Evolutionary conservation across 441 rosid genomes (phyloP).

Genomic region (Populus hybrid): DNA sequence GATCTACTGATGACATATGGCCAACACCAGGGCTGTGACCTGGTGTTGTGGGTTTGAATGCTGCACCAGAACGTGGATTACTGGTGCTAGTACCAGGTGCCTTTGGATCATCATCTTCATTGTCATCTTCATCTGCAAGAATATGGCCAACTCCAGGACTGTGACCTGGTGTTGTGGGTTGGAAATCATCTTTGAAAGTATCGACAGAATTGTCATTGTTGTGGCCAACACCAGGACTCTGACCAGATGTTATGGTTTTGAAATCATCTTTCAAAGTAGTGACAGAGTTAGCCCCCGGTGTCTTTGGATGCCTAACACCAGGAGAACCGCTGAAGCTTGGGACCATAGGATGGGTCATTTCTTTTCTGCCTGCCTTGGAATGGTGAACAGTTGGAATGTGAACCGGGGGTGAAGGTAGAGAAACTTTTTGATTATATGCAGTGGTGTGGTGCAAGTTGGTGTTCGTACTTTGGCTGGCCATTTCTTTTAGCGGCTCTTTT

Average conservation of each 20-base stretch:
- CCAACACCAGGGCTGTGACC: constrained; percentile 45
- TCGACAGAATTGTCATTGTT: background rate
- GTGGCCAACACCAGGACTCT: constrained; percentile 37
- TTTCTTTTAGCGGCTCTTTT: background rate
- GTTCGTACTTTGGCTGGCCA: background rate
- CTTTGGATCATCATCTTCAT: background rate
- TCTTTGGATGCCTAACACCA: background rate
- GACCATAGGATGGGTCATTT: background rate
- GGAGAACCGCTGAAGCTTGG: background rate
- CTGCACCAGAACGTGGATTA: background rate
- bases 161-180: constrained; percentile 7
- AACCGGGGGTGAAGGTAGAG: constrained; percentile 28
- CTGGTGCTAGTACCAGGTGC: background rate
- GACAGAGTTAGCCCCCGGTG: background rate
- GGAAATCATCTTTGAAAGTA: constrained; percentile 10
- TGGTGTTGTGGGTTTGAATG: constrained; percentile 20
- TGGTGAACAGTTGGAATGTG: background rate
- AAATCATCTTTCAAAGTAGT: constrained; percentile 11
- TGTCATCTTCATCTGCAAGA: background rate
- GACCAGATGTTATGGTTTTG: constrained; percentile 28
- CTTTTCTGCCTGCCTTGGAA: background rate
- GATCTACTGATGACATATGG: constrained; percentile 1
- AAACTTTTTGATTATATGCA: constrained; percentile 16
- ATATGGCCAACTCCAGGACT: background rate
- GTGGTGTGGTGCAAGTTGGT: constrained; percentile 5